Percentiles rank a stretch among this genome's conserved stretches.
These are phyloP conservation scores for Salix purpurea DNA, from an alignment of 345 rosid species.

Conservation along the genomic window DNA sequence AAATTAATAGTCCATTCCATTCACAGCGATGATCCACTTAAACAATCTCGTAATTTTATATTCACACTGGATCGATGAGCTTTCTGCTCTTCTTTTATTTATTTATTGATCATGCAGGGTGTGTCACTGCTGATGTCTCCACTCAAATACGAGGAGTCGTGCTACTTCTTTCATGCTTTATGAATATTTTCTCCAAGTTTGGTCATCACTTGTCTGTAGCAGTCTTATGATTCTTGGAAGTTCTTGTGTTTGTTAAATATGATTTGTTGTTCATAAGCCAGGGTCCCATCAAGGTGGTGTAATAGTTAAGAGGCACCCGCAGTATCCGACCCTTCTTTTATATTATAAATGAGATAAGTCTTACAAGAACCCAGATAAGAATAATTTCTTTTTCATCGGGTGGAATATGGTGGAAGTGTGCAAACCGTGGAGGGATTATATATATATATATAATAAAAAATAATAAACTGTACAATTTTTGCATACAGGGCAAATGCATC, in stretches of 20 bases:
- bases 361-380: neutral
- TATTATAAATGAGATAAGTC: neutral
- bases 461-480: too few species aligned
- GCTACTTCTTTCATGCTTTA: neutral
- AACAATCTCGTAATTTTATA: neutral
- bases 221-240: neutral
- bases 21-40: neutral
- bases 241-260: too few species aligned
- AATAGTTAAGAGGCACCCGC: neutral
- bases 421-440: too few species aligned
- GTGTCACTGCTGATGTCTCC: constrained; percentile 22
- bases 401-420: neutral
- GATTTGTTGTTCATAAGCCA: too few species aligned
- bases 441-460: too few species aligned
- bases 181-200: neutral
- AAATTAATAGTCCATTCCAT: neutral
- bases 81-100: too few species aligned
- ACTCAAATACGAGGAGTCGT: neutral
- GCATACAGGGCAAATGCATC: too few species aligned
- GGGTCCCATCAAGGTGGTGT: neutral
- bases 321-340: neutral
- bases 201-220: neutral
- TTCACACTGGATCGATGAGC: neutral
- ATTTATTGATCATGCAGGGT: neutral
- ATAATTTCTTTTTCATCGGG: neutral